Percentiles rank a stretch among this genome's conserved stretches.
These are phyloP conservation scores for Hortiboletus flavorubellus DNA, from an alignment of 768 basidiomycete genomes.

Conservation along the genomic window DNA sequence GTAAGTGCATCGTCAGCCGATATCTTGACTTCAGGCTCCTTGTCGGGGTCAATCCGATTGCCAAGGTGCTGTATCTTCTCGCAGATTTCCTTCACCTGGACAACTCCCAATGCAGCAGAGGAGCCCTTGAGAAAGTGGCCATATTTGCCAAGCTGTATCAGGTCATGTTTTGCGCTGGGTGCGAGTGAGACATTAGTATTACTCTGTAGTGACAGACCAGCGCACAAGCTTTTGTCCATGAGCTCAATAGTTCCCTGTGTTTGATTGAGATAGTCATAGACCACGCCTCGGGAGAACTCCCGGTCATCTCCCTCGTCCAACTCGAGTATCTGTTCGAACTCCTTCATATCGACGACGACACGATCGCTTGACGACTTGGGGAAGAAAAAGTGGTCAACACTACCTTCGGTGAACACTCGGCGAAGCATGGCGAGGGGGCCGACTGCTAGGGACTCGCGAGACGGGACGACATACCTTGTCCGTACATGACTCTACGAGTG, in stretches of 20 bases:
- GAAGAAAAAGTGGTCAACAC: conserved; percentile 7
- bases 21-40: conserved; percentile 43
- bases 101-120: conserved; percentile 87
- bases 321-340: conserved; percentile 84
- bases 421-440: background rate
- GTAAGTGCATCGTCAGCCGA: conserved; percentile 50
- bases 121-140: conserved; percentile 99
- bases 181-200: conserved; percentile 12
- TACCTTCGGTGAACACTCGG: background rate
- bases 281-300: conserved; percentile 80
- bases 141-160: conserved; percentile 61
- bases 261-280: conserved; percentile 76
- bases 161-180: conserved; percentile 53
- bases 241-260: conserved; percentile 68
- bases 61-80: conserved; percentile 91
- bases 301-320: conserved; percentile 80
- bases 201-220: conserved; percentile 21
- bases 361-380: conserved; percentile 11
- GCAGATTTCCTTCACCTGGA: conserved; percentile 78
- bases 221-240: conserved; percentile 82
- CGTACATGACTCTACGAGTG: conserved; percentile 18
- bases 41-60: conserved; percentile 51
- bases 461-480: conserved; percentile 26
- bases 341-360: conserved; percentile 71
- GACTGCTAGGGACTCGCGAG: background rate